Base-by-base conservation (phyloP, 2,329 filamentous ascomycete genomes). In the Davidsoniella australis region DNA sequence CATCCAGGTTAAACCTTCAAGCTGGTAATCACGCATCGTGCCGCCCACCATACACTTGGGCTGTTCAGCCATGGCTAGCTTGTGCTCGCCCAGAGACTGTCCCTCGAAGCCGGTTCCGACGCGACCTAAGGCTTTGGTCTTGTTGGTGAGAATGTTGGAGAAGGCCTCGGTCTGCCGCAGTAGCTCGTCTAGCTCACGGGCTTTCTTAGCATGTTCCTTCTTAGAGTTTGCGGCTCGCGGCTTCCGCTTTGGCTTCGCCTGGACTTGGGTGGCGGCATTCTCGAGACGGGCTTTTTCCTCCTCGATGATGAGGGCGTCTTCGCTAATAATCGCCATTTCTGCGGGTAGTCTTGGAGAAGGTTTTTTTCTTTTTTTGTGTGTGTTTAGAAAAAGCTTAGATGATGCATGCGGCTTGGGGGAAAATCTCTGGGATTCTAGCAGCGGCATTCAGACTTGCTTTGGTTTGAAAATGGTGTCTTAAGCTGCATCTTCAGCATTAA, bases 1-100 rank as follows among this genome's bases (percentile, higher is more conserved):
- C 69, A 98, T 80, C 91, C 91, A 98, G 0, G 94, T 93, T 1
- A 98, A 64, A 0, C 91, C 91, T 61, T 96, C 89, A 0, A 98
- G 67, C 58, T 98, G 91, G 60, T 98, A 98, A 54, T 85, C 82
- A 16, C 88, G 73, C 89, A 98, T 96, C 3, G 80, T 82, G 1
- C 91, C 91, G 4, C 86, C 86, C 0, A 81, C 79, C 57, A 98
- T 78, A 52, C 87, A 78, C 55, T 81, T 79, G 0, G 91, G 91
- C 60, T 98, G 91, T 54, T 82, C 72, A 0, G 88, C 89, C 61
- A 93, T 85, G 50, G 79, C 72, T 14, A 95, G 64, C 48, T 87
- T 73, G 49, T 79, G 76, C 53, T 78, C 75, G 5, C 75, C 74
- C 0, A 80, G 62, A 0, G 71, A 66, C 56, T 78, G 71, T 10